Percentiles rank a stretch among this genome's conserved stretches.
phyloP scores from a whole-genome alignment of 129 eudicot genomes.

The Kitagawia praeruptora region DNA sequence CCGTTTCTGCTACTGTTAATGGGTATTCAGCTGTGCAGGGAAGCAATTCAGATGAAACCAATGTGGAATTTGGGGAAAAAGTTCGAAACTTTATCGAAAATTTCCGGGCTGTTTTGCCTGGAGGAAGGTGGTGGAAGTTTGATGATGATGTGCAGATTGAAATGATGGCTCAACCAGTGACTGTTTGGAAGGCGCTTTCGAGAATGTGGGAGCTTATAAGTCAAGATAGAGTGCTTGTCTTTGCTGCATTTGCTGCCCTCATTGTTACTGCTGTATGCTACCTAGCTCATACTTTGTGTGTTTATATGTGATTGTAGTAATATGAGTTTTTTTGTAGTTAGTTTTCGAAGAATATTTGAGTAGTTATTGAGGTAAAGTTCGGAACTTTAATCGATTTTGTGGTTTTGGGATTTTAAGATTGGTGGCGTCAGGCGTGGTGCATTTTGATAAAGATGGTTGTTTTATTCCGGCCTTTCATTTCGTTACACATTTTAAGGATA shows the following conservation, averaged over 20 bases:
- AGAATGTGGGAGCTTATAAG: conserved; percentile 83
- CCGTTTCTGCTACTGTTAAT: conserved; percentile 35
- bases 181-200: conserved; percentile 56
- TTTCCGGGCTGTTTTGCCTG: conserved; percentile 46
- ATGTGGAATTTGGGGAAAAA: conserved; percentile 28
- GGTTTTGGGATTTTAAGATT: neutral
- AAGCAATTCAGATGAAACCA: conserved; percentile 13
- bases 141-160: conserved; percentile 42
- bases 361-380: neutral
- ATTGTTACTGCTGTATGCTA: conserved; percentile 62
- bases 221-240: conserved; percentile 75
- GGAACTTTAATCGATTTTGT: neutral
- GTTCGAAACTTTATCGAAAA: conserved; percentile 27
- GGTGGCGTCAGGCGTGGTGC: neutral
- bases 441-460: neutral
- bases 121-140: conserved; percentile 92
- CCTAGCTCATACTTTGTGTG: neutral
- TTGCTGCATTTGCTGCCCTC: conserved; percentile 71
- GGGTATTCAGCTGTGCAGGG: conserved; percentile 39
- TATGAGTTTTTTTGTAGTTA: neutral
- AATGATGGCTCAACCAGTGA: conserved; percentile 62
- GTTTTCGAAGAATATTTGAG: neutral
- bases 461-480: neutral
- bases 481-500: no score
- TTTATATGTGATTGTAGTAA: neutral